Conservation (phyloP, 2,329 filamentous ascomycete species). For the Ophiostoma himal-ulmi region DNA sequence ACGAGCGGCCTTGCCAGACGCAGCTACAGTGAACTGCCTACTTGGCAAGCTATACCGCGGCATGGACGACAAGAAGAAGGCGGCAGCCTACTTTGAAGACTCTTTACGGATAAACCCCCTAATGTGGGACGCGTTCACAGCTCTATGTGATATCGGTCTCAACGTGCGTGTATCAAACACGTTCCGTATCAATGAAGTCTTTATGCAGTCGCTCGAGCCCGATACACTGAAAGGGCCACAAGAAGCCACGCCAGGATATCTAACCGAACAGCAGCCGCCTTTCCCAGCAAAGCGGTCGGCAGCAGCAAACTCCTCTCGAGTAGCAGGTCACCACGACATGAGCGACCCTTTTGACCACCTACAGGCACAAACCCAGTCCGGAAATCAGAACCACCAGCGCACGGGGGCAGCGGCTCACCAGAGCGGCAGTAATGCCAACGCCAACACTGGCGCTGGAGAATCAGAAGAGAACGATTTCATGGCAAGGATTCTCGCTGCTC, state of each 20-base stretch:
- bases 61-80: slow-evolving; percentile 76
- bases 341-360: slow-evolving; percentile 50
- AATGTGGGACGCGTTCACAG: slow-evolving; percentile 95
- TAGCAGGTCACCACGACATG: slow-evolving; percentile 33
- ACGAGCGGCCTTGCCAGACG: slow-evolving; percentile 71
- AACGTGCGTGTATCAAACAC: slow-evolving; percentile 77
- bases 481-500: slow-evolving; percentile 49
- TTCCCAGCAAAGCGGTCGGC: slow-evolving; percentile 18
- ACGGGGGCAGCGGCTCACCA: neutral
- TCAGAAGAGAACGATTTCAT: slow-evolving; percentile 50
- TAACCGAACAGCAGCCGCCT: slow-evolving; percentile 32
- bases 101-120: slow-evolving; percentile 86
- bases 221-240: slow-evolving; percentile 31
- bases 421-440: neutral
- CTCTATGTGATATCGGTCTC: slow-evolving; percentile 80
- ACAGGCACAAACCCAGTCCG: slow-evolving; percentile 28
- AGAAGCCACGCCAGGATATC: slow-evolving; percentile 31
- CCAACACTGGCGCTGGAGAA: slow-evolving; percentile 28
- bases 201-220: slow-evolving; percentile 45
- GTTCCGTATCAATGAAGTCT: slow-evolving; percentile 63
- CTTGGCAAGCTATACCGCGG: slow-evolving; percentile 82
- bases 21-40: slow-evolving; percentile 74
- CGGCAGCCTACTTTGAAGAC: slow-evolving; percentile 80
- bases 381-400: neutral
- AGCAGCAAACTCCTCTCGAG: slow-evolving; percentile 36